phyloP scores from a whole-genome alignment of 805 yeast species.

The Starmerella gropengiesseri region DNA sequence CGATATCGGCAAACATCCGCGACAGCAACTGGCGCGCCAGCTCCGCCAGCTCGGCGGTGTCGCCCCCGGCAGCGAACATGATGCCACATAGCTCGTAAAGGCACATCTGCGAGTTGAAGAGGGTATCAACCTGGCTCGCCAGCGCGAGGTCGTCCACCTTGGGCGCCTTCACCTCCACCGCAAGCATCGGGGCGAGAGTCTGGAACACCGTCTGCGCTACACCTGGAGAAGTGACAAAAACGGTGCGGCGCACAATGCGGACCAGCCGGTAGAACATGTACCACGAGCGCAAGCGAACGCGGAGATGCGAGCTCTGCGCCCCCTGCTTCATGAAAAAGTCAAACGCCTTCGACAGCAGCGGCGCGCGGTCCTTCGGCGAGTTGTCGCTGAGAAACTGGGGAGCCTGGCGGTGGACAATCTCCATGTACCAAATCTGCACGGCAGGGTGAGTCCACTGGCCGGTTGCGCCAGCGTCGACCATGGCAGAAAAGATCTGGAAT shows the following conservation, averaged over 20 bases:
- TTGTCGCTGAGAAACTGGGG: conserved; percentile 36
- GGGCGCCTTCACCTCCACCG: conserved; percentile 48
- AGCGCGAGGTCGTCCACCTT: conserved; percentile 15
- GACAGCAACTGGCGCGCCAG: conserved; percentile 19
- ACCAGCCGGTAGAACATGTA: conserved; percentile 75
- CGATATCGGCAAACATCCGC: conserved; percentile 18
- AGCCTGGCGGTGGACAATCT: conserved; percentile 70
- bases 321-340: conserved; percentile 77
- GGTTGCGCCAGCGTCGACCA: conserved; percentile 28
- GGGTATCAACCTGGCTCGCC: conserved; percentile 35
- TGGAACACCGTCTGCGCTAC: conserved; percentile 47
- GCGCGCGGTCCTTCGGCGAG: conserved; percentile 22
- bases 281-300: conserved; percentile 81
- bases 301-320: conserved; percentile 58
- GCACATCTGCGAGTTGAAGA: conserved; percentile 68
- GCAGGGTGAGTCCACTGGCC: conserved; percentile 46
- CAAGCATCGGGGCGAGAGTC: conserved; percentile 50
- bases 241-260: conserved; percentile 55
- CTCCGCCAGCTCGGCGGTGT: conserved; percentile 24
- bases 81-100: conserved; percentile 81
- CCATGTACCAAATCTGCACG: conserved; percentile 73
- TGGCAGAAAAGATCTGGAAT: conserved; percentile 34
- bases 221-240: conserved; percentile 34
- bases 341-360: conserved; percentile 44
- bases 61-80: conserved; percentile 47